Evolutionary conservation across 805 yeast genomes (phyloP).

Genomic region (Candida pini): DNA sequence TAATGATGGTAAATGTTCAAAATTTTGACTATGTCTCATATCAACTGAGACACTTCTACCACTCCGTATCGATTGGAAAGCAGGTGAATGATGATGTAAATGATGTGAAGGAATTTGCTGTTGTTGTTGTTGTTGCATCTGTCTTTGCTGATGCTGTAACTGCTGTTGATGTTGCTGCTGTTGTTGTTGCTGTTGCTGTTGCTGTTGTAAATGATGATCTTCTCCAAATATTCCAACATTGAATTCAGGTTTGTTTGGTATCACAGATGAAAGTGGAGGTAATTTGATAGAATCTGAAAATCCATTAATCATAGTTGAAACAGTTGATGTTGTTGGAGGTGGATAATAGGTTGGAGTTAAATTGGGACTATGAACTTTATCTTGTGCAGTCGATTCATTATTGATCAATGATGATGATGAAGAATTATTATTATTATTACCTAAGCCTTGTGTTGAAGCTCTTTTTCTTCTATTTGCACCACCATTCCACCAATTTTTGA

Average conservation of each 20-base stretch:
- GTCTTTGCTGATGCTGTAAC: slow-evolving; percentile 8
- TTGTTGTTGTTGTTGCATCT: slow-evolving; percentile 1
- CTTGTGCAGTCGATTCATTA: too few relatives aligned
- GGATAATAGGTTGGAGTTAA: not conserved
- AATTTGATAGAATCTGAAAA: not conserved
- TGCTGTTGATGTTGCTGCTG: slow-evolving; percentile 5
- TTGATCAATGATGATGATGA: slow-evolving; percentile 11
- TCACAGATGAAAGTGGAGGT: not conserved
- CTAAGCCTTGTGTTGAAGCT: slow-evolving; percentile 29
- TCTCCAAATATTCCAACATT: slow-evolving; percentile 2
- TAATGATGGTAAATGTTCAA: slow-evolving; percentile 14
- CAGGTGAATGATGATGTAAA: slow-evolving; percentile 6
- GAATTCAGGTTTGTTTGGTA: slow-evolving; percentile 7
- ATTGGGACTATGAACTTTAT: not conserved
- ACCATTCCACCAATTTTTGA: slow-evolving; percentile 96
- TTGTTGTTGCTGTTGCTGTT: slow-evolving; percentile 3
- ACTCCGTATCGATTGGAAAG: slow-evolving; percentile 11
- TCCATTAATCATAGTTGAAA: not conserved
- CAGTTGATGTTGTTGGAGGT: not conserved
- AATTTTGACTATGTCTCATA: slow-evolving; percentile 9
- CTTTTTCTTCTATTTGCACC: slow-evolving; percentile 81
- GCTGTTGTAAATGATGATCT: slow-evolving; percentile 1
- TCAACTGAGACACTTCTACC: slow-evolving; percentile 23
- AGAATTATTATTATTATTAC: slow-evolving; percentile 4
- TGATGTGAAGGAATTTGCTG: slow-evolving; percentile 8